Conservation (phyloP, 768 basidiomycete species). For the Xanthoconium purpureum region DNA sequence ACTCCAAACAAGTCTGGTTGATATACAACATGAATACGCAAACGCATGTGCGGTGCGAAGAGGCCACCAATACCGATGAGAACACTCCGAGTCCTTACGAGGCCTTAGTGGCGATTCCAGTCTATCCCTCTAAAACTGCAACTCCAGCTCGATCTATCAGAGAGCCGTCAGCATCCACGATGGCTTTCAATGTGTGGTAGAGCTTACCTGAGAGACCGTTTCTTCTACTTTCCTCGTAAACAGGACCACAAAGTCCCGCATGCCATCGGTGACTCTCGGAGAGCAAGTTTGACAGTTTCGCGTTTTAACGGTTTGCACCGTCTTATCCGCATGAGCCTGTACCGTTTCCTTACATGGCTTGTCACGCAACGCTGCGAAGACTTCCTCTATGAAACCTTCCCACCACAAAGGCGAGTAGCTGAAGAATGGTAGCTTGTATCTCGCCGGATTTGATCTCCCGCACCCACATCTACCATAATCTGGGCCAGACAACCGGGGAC, state of each 20-base stretch:
- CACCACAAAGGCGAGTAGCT: slow-evolving; percentile 11
- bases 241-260: slow-evolving; percentile 12
- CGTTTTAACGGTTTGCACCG: not conserved
- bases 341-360: slow-evolving; percentile 18
- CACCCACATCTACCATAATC: not conserved
- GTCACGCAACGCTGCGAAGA: slow-evolving; percentile 12
- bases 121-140: not conserved
- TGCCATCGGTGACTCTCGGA: not conserved
- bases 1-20: no score
- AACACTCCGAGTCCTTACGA: no score
- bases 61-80: no score
- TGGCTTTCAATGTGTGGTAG: not conserved
- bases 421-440: not conserved
- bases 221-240: slow-evolving; percentile 14
- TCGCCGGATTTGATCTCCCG: not conserved
- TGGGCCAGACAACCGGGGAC: not conserved
- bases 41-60: no score
- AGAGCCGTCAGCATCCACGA: not conserved
- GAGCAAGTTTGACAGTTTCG: not conserved
- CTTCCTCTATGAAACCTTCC: slow-evolving; percentile 12
- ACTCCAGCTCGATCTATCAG: slow-evolving; percentile 3
- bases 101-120: not conserved
- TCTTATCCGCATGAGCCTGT: not conserved
- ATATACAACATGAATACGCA: no score
- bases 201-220: slow-evolving; percentile 3